Evolutionary conservation across 768 basidiomycete species (phyloP), one percentile per base, ranked within the genome.

Genomic region (Hygrophorus pudorinus): DNA sequence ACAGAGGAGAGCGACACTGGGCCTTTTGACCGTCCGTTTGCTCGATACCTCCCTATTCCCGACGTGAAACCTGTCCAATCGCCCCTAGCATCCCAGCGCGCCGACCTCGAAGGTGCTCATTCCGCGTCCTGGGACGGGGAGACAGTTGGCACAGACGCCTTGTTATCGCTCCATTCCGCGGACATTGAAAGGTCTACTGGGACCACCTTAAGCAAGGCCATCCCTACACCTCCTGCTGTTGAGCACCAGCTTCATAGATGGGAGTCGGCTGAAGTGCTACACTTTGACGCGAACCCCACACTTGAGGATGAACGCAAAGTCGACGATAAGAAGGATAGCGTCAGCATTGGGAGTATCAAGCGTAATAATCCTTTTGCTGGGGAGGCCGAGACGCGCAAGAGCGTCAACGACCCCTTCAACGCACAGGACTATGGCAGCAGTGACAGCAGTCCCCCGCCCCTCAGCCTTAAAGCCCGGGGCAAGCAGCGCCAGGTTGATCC

Each of bases 181-280:
- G 30, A 47, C 63, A 9, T 54, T 56, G 5, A 51, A 54, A 38
- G 71, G 70, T 28, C 62, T 73, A 14, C 70, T 76, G 65, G 72
- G 76, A 3, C 72, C 79, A 8, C 65, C 31, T 46, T 64, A 18
- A 68, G 64, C 40, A 68, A 71, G 55, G 79, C 76, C 28, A 78
- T 76, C 54, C 74, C 72, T 49, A 85, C 82, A 4, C 82, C 83
- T 37, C 65, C 65, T 6, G 73, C 78, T 10, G 76, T 67, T 20
- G 53, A 60, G 3, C 70, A 74, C 1, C 61, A 68, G 12, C 56
- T 63, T 2, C 82, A 85, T 61, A 68, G 58, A 38, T 85, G 82
- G 82, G 76, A 85, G 58, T 78, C 77, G 6, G 81, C 81, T 2
- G 77, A 82, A 53, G 76, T 83, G 14, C 51, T 81, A 41, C 63